phyloP scores from a whole-genome alignment of 1,139 yeast genomes.

The Pichia sp. region DNA sequence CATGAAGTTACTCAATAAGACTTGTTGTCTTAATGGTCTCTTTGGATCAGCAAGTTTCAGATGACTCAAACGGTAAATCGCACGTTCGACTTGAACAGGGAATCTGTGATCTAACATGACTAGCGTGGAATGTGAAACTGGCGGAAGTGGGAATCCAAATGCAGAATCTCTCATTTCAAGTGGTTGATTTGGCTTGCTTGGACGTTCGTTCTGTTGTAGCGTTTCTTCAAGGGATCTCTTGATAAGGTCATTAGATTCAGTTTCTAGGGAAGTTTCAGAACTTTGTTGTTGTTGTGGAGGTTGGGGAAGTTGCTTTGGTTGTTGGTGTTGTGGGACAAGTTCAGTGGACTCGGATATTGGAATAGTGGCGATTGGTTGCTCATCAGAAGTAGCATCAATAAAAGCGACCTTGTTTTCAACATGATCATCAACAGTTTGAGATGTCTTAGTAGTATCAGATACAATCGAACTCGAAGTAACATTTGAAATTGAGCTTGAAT shows the following conservation, averaged over 20 bases:
- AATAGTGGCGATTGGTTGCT: neutral
- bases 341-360: neutral
- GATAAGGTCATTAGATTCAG: constrained; percentile 21
- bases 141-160: constrained; percentile 83
- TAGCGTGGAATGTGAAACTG: constrained; percentile 69
- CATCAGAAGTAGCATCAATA: neutral
- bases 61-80: constrained; percentile 89
- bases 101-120: constrained; percentile 82
- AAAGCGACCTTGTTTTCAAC: neutral
- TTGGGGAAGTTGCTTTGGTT: neutral
- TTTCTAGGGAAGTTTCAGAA: constrained; percentile 16
- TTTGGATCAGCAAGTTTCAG: constrained; percentile 92
- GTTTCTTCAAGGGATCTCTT: constrained; percentile 28
- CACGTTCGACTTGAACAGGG: constrained; percentile 94
- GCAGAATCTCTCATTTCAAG: constrained; percentile 78
- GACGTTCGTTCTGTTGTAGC: constrained; percentile 30
- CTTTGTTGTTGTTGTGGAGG: neutral
- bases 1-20: constrained; percentile 91
- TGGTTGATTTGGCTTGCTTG: constrained; percentile 57
- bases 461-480: too few species aligned
- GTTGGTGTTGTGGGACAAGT: constrained; percentile 6
- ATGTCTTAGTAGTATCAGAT: neutral
- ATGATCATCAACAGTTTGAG: neutral
- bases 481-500: neutral
- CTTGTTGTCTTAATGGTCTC: constrained; percentile 89